Evolutionary conservation across 257 asterid species (phyloP), one percentile per base, ranked within the genome.

Genomic region (Nicotiana noctiflora): DNA sequence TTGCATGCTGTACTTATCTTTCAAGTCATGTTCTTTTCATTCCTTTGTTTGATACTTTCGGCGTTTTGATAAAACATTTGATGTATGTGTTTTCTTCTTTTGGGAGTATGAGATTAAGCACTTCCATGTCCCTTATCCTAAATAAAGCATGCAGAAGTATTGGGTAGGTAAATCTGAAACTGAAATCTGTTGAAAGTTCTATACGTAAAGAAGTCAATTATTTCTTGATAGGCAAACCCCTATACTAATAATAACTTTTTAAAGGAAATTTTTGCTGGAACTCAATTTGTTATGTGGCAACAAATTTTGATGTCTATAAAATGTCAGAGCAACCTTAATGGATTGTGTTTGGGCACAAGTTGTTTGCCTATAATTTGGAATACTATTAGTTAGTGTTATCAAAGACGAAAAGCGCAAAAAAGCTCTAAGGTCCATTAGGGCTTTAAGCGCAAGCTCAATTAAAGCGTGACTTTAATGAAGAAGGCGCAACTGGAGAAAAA

Each of bases 1-100:
- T 91, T 81, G 80, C 78, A 4, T 21, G 14, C 61, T 21, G 44
- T 49, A 49, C 61, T 72, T 49, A 23, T 46, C 61, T 49, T 72
- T 72, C 60, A 23, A 25, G 23, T 72, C 61, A 18, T 72, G 13
- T 72, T 72, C 78, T 72, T 72, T 72, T 23, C 61, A 23, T 49
- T 23, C 78, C 61, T 72, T 46, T 29, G 6, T 72, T 21, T 23
- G 44, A 14, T 72, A 23, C 23, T 49, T 72, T 29, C 59, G 15
- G 25, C 29, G 49, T 72, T 49, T 72, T 23, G 59, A 72, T 46
- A 72, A 18, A 72, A 46, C 78, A 49, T 49, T 46, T 49, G 61
- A 72, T 1, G 6, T 44, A 72, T 14, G 37, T 23, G 40, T 72
- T 23, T 72, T 21, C 40, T 49, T 46, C 37, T 49, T 68, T 68